A percentile compares a stretch with the other conserved stretches of the same genome.
These are phyloP conservation scores for Skeletonema marinoi DNA, from an alignment of 108 stramenopile species.

Conservation along the genomic window DNA sequence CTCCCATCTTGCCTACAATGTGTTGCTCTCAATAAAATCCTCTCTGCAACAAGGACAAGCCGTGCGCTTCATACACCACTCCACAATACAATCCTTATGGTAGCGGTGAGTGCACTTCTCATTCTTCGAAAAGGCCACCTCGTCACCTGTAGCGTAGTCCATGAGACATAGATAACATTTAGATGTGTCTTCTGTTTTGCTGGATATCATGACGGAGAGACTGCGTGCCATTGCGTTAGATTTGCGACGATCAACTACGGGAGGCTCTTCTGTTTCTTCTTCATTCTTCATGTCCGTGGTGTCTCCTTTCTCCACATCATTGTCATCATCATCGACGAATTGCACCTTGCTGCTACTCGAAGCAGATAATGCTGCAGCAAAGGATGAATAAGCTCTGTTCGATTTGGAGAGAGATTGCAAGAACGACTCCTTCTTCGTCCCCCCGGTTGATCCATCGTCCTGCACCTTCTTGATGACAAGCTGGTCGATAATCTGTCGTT, in stretches of 20 bases:
- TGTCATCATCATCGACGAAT: background rate
- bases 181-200: background rate
- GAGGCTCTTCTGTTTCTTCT: background rate
- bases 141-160: background rate
- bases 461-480: background rate
- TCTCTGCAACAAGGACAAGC: slow-evolving; percentile 2
- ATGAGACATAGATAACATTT: background rate
- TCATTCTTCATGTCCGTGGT: background rate
- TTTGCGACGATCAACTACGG: background rate
- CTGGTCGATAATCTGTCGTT: background rate
- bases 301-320: background rate
- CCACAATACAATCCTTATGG: slow-evolving; percentile 10
- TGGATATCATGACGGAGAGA: background rate
- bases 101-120: background rate
- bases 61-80: background rate
- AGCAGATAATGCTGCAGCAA: background rate
- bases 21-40: background rate
- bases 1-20: background rate
- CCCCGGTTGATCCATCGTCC: background rate
- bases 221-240: background rate
- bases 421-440: background rate
- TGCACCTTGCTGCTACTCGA: background rate
- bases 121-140: background rate
- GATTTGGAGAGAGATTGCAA: background rate
- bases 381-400: background rate